Evolutionary conservation across 352 stramenopile genomes (phyloP).

Genomic region (Phytophthora multivora): DNA sequence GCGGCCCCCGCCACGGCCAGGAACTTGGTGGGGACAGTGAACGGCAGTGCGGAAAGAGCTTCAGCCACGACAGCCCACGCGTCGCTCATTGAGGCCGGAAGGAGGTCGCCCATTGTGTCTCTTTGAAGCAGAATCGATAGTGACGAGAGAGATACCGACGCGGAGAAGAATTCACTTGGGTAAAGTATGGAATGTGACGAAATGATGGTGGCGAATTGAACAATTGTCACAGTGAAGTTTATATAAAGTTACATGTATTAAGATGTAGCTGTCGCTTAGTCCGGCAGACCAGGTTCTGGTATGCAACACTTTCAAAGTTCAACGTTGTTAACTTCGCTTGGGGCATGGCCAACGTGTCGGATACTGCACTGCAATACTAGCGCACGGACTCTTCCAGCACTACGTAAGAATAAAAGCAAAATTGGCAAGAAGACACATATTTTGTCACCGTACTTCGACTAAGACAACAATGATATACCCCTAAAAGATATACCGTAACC

Average conservation of each 20-base stretch:
- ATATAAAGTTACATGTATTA: no score
- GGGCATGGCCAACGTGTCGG: no score
- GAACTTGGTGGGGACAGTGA: slow-evolving; percentile 44
- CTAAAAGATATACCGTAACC: no score
- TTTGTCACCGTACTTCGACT: no score
- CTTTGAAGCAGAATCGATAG: slow-evolving; percentile 17
- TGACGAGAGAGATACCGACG: slow-evolving; percentile 3
- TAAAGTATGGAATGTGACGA: slow-evolving; percentile 1
- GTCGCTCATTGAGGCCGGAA: slow-evolving; percentile 10
- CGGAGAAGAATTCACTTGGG: not conserved
- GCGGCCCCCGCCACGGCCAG: slow-evolving; percentile 48
- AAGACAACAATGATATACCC: no score
- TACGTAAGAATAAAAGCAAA: no score
- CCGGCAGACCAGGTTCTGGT: slow-evolving; percentile 2
- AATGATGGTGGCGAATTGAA: not conserved
- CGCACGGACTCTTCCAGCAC: no score
- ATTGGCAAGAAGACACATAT: no score
- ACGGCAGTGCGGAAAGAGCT: slow-evolving; percentile 28
- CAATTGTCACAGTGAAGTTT: not conserved
- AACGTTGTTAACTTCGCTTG: no score
- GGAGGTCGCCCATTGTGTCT: slow-evolving; percentile 13
- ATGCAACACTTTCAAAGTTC: not conserved
- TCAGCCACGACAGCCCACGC: slow-evolving; percentile 19
- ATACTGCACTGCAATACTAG: no score
- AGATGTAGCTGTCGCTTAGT: no score